Conservation (phyloP, 129 eudicot species). For the Calendula officinalis region DNA sequence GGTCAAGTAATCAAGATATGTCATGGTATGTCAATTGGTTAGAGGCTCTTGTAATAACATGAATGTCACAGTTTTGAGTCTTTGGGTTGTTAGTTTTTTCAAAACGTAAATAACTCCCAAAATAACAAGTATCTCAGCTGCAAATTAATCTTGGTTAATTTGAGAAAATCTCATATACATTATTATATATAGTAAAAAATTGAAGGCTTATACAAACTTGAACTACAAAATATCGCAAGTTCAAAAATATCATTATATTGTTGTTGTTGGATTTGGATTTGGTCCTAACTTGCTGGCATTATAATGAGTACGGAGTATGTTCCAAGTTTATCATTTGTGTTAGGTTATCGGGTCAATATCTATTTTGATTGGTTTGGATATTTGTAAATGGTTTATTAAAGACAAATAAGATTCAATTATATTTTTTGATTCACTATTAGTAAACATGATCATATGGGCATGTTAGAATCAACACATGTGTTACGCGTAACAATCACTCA, state of each 20-base stretch:
- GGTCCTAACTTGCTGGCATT: conserved; percentile 21
- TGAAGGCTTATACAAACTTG: background rate
- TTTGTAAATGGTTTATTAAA: conserved; percentile 3
- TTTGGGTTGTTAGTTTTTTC: too few relatives aligned
- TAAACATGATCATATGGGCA: conserved; percentile 1
- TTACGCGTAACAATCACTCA: background rate
- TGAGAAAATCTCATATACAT: background rate
- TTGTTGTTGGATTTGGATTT: conserved; percentile 26
- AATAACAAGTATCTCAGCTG: too few relatives aligned
- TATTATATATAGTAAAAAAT: background rate
- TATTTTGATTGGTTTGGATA: conserved; percentile 14
- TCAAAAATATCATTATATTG: background rate
- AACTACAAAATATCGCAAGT: background rate
- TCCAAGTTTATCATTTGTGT: conserved; percentile 27
- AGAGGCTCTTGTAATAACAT: too few relatives aligned
- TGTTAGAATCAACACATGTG: background rate
- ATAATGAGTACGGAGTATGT: conserved; percentile 22
- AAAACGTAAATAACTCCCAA: too few relatives aligned
- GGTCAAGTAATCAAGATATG: too few relatives aligned
- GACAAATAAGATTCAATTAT: background rate
- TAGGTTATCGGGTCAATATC: conserved; percentile 20
- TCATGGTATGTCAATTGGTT: background rate
- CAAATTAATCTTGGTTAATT: background rate
- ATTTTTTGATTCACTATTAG: background rate
- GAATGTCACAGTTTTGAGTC: too few relatives aligned